Base-by-base conservation (phyloP, 768 basidiomycete species). In the Boletus reticuloceps region DNA sequence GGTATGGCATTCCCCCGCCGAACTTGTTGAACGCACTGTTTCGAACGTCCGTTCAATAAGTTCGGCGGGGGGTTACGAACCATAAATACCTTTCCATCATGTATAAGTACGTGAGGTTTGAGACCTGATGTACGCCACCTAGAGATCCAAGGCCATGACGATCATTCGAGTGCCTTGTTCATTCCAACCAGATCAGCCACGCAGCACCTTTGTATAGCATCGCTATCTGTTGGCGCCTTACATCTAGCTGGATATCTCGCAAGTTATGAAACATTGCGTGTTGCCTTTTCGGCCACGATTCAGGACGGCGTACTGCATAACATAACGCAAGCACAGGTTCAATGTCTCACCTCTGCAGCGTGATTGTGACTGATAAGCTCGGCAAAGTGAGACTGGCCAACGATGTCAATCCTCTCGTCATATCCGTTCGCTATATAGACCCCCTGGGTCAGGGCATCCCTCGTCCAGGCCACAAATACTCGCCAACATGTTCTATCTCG, bases 1-100 rank as follows among this genome's bases (percentile, higher is more conserved):
- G 32, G 88, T 89, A 2, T 86, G 85, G 82, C 82, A 84, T 61
- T 93, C 85, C 66, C 89, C 91, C 32, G 84, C 87, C 1, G 89
- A 93, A 63, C 85, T 88, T 20, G 81, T 92, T 14, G 91, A 94
- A 64, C 79, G 89, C 29, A 83, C 88, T 0, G n/a, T n/a, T n/a
- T n/a, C n/a, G n/a, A n/a, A n/a, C n/a, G n/a, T n/a, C n/a, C n/a
- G n/a, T n/a, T n/a, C n/a, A n/a, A n/a, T n/a, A n/a, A n/a, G n/a
- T n/a, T n/a, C n/a, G n/a, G n/a, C n/a, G n/a, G n/a, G n/a, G n/a
- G n/a, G n/a, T n/a, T 94, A 9, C 87, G 89, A 71, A 87, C 84
- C 4, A 88, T 89, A 59, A 53, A 69, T 40, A 49, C 47, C 52
- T 47, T 36, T 36, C 17, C 9, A 32, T 48, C 9, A 27, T 29